Base-by-base conservation (phyloP, 139 green algal species). In the Chlorella sp. region DNA sequence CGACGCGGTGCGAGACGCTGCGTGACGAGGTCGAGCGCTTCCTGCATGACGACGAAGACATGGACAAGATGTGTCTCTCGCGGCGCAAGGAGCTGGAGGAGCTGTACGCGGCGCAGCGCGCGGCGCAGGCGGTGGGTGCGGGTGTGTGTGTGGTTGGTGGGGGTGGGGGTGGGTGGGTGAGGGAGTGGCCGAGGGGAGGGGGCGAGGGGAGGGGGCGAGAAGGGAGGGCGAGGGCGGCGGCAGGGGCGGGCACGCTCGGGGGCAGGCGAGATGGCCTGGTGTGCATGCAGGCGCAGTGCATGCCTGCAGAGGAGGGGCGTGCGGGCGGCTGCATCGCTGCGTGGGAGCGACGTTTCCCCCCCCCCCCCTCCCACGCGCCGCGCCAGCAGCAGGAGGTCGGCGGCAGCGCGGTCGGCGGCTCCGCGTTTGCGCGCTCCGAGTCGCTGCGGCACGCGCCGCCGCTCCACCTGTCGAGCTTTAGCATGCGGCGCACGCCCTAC, bases 31-130 rank as follows among this genome's bases (percentile, higher is more conserved):
- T 96, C 72, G 72, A 94, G 77, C 71, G 88, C 8, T 91, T 93
- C 61, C 86, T 95, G 82, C 81, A 94, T 56, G 91, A 95, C 59
- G 91, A 95, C 67, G 88, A 92, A 33, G 91, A 95, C 85, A 95
- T 95, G 91, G 81, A 87, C 15, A 87, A 92, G 61, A 93, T 95
- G 90, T 95, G 90, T 78, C 87, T 95, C 17, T 89, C 85, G 27
- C 79, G 75, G 25, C 79, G 81, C 38, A 79, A 77, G 70, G 82
- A 89, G 60, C 60, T 87, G 56, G 79, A 85, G 61, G 71, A 76
- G 67, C 45, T 77, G 65, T 64, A 71, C 74, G 69, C 43, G 25
- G 73, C 40, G 27, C 27, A 11, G 41, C 35, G 15, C 29, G 36
- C 56, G 35, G 61, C 61, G 33, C 25, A 60, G 36, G 61, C 73